phyloP scores from a whole-genome alignment of 73 alveolate species.

The Stentor roeselii region DNA sequence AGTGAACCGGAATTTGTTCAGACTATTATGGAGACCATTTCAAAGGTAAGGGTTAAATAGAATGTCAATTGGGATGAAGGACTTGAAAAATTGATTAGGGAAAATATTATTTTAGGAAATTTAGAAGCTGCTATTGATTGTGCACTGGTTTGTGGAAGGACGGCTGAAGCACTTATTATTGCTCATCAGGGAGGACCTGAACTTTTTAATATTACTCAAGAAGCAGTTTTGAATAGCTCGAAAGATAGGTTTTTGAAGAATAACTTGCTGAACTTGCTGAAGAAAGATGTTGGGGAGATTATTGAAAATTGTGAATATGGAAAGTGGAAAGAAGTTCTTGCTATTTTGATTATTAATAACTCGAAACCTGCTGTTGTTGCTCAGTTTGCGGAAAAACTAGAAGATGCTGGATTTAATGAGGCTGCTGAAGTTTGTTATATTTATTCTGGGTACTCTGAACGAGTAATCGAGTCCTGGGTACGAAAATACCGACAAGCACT shows the following conservation, averaged over 20 bases:
- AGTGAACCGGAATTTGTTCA: not conserved
- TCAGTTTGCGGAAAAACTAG: constrained; percentile 64
- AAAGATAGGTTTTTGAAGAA: constrained; percentile 90
- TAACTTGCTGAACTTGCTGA: constrained; percentile 74
- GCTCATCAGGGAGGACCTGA: constrained; percentile 82
- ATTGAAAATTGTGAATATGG: constrained; percentile 75
- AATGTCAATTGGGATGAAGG: constrained; percentile 97
- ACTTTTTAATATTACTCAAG: constrained; percentile 82
- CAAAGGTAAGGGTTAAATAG: constrained; percentile 32
- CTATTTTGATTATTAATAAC: constrained; percentile 49
- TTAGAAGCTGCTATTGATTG: constrained; percentile 95
- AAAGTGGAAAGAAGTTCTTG: constrained; percentile 95
- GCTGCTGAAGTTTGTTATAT: constrained; percentile 73
- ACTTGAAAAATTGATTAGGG: constrained; percentile 87
- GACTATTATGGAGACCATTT: constrained; percentile 63
- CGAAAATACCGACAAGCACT: constrained; percentile 36
- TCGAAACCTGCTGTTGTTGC: constrained; percentile 36
- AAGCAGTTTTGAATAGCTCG: constrained; percentile 70
- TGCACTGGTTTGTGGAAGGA: constrained; percentile 88
- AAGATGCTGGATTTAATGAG: constrained; percentile 56
- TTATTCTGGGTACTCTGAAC: constrained; percentile 52
- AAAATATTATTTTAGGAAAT: constrained; percentile 88
- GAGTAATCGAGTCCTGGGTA: constrained; percentile 56
- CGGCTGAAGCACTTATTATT: constrained; percentile 89
- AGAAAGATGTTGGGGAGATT: constrained; percentile 81